Conservation (phyloP, 2,329 filamentous ascomycete species). For the Fusarium caatingaense region DNA sequence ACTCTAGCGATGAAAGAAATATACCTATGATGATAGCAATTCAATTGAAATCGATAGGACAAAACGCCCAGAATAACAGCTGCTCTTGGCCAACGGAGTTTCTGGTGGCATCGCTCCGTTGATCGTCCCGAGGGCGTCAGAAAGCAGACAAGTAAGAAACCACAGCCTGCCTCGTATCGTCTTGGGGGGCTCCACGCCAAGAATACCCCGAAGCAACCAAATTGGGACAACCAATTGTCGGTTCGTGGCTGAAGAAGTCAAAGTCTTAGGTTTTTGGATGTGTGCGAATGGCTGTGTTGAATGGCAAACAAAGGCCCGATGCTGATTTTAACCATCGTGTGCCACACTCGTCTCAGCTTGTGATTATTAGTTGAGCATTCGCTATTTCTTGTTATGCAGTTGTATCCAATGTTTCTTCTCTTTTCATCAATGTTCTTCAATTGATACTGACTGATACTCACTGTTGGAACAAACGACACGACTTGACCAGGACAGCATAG, state of each 20-base stretch:
- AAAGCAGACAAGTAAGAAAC: slow-evolving; percentile 11
- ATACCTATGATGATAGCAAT: not conserved
- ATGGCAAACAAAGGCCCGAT: slow-evolving; percentile 18
- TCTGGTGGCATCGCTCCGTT: slow-evolving; percentile 11
- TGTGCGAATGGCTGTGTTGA: slow-evolving; percentile 7
- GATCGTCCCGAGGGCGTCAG: slow-evolving; percentile 25
- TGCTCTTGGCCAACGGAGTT: not conserved
- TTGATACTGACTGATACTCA: slow-evolving; percentile 7
- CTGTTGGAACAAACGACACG: slow-evolving; percentile 2
- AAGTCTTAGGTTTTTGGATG: slow-evolving; percentile 14
- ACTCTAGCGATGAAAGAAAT: not conserved
- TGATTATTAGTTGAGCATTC: not conserved
- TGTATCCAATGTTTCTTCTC: not conserved
- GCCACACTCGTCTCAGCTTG: slow-evolving; percentile 11
- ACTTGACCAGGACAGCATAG: slow-evolving; percentile 23
- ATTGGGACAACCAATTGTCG: slow-evolving; percentile 17
- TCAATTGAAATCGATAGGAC: not conserved
- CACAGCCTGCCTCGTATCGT: slow-evolving; percentile 38
- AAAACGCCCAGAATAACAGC: not conserved
- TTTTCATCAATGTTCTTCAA: not conserved
- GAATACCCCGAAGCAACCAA: slow-evolving; percentile 16
- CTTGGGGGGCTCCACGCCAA: slow-evolving; percentile 23
- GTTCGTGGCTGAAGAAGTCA: slow-evolving; percentile 15
- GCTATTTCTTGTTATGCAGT: not conserved
- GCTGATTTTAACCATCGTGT: slow-evolving; percentile 11